Percentiles rank a stretch among this genome's conserved stretches.
Conservation (phyloP, 495 filamentous ascomycete genomes). For the Lentithecium fluviatile region DNA sequence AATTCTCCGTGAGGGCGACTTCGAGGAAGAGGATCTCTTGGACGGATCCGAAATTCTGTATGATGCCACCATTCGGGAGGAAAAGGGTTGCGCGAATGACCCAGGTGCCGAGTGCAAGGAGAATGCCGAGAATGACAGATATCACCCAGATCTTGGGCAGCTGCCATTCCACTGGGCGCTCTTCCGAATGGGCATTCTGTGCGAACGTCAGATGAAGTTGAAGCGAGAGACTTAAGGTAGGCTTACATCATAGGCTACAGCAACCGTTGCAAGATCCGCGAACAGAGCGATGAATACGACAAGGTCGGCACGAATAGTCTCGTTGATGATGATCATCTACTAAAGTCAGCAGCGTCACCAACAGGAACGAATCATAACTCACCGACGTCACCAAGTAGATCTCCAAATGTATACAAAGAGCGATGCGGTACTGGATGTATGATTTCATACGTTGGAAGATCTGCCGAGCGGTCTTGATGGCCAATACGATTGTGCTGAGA, state of each 20-base stretch:
- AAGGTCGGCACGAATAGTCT: constrained; percentile 64
- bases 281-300: constrained; percentile 77
- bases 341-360: not conserved
- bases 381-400: constrained; percentile 70
- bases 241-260: constrained; percentile 64
- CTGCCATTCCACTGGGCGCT: constrained; percentile 73
- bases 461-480: constrained; percentile 75
- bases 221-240: not conserved
- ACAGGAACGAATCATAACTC: not conserved
- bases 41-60: constrained; percentile 69
- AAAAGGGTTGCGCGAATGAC: constrained; percentile 66
- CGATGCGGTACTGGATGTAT: constrained; percentile 79
- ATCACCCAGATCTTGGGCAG: constrained; percentile 78
- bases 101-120: constrained; percentile 69
- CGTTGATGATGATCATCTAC: constrained; percentile 69
- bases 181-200: constrained; percentile 66
- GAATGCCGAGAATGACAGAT: constrained; percentile 62
- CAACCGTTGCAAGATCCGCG: constrained; percentile 74
- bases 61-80: constrained; percentile 66
- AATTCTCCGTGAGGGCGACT: constrained; percentile 73
- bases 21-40: constrained; percentile 74
- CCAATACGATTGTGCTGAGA: constrained; percentile 72
- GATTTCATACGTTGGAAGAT: constrained; percentile 85
- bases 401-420: constrained; percentile 72
- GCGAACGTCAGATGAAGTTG: not conserved